Conservation (phyloP, 2,329 filamentous ascomycete species). For the Leptosphaerulina australis region DNA sequence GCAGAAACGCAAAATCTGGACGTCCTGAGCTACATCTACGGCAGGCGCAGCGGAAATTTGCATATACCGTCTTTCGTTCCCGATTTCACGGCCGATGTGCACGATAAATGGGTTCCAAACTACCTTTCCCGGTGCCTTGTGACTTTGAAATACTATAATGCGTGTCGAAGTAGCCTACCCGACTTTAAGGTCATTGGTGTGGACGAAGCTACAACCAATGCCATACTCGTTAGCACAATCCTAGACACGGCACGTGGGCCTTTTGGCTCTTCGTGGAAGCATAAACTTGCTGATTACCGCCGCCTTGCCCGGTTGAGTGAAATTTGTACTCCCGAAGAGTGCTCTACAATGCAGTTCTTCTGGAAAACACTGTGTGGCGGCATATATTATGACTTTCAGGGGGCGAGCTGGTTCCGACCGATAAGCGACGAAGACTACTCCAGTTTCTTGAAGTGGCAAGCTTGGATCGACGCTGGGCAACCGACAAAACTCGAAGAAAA, state of each 20-base stretch:
- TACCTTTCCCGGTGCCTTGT: background rate
- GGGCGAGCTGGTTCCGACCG: background rate
- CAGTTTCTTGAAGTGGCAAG: background rate
- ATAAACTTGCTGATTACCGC: too few relatives aligned
- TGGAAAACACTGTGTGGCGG: background rate
- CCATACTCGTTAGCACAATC: background rate
- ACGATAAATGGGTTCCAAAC: background rate
- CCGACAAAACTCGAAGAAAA: background rate
- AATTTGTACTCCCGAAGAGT: too few relatives aligned
- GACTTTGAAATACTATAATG: background rate
- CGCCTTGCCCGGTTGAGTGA: too few relatives aligned
- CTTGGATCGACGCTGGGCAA: background rate
- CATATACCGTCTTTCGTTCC: slow-evolving; percentile 1
- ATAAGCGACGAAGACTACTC: background rate
- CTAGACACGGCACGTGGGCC: background rate
- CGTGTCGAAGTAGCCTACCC: too few relatives aligned
- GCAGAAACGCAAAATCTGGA: background rate
- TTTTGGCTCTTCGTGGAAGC: too few relatives aligned
- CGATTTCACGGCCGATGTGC: background rate
- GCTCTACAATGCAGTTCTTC: too few relatives aligned
- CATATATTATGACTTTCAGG: background rate
- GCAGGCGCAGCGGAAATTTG: background rate
- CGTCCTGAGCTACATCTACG: background rate
- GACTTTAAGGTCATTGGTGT: too few relatives aligned
- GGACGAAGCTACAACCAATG: background rate